Conservation (phyloP, 441 rosid genomes). For the Populus tomentosa region DNA sequence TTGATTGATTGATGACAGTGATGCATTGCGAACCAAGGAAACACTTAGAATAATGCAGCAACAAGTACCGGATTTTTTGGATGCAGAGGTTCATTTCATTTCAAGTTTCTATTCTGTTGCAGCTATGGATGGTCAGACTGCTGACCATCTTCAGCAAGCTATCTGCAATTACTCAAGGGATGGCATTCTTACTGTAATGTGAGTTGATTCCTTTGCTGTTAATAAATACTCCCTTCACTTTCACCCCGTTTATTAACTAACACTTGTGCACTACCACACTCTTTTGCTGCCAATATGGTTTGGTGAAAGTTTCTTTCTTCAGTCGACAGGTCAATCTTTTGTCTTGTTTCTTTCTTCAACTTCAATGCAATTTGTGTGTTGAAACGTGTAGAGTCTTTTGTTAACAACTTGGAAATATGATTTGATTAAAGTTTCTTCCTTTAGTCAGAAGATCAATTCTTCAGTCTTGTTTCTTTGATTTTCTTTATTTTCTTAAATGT, state of each 20-base stretch:
- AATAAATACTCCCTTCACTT: not conserved
- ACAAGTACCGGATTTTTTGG: constrained; percentile 52
- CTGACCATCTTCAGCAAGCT: constrained; percentile 68
- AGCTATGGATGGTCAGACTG: constrained; percentile 98
- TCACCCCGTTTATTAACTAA: not conserved
- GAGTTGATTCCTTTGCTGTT: constrained; percentile 20
- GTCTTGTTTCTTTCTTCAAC: not conserved
- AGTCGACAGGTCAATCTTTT: not conserved
- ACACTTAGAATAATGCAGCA: constrained; percentile 86
- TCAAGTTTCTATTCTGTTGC: constrained; percentile 94
- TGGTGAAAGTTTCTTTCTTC: not conserved
- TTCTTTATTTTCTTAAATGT: not conserved
- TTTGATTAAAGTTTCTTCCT: not conserved
- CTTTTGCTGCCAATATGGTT: not conserved
- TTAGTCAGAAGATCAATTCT: not conserved
- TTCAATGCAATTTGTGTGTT: not conserved
- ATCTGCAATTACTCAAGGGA: constrained; percentile 63
- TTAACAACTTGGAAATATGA: not conserved
- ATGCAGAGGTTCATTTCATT: constrained; percentile 71
- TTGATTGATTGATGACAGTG: constrained; percentile 33
- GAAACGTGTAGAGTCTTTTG: not conserved
- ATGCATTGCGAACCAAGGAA: constrained; percentile 72
- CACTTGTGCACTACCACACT: not conserved
- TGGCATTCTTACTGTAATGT: constrained; percentile 76
- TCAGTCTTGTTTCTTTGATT: not conserved